phyloP scores from a whole-genome alignment of 768 basidiomycete genomes.

The Mycena sanguinolenta region DNA sequence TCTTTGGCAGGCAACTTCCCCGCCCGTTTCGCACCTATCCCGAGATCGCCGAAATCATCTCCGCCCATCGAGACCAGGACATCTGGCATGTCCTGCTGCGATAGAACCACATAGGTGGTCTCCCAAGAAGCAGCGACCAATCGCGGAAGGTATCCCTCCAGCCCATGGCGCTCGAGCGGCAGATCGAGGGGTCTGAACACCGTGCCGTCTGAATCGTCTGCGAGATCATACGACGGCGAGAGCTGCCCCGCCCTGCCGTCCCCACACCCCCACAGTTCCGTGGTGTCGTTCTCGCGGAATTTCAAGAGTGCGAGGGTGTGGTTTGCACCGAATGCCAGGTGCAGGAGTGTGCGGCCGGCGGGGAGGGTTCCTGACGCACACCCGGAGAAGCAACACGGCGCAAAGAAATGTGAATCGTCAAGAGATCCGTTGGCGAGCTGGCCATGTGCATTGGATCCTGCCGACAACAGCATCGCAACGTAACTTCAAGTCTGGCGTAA shows the following conservation, averaged over 20 bases:
- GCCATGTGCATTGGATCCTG: slow-evolving; percentile 67
- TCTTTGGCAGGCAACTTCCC: slow-evolving; percentile 34
- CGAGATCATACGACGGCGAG: slow-evolving; percentile 55
- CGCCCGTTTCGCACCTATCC: slow-evolving; percentile 55
- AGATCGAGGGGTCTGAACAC: slow-evolving; percentile 66
- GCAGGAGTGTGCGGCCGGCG: slow-evolving; percentile 48
- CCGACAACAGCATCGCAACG: slow-evolving; percentile 45
- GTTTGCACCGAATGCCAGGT: slow-evolving; percentile 80
- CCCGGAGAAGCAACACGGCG: slow-evolving; percentile 51
- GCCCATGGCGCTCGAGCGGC: slow-evolving; percentile 48
- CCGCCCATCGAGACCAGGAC: slow-evolving; percentile 84
- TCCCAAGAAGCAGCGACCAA: slow-evolving; percentile 84
- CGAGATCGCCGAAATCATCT: slow-evolving; percentile 88
- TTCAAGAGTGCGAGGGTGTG: slow-evolving; percentile 85
- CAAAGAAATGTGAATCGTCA: slow-evolving; percentile 62
- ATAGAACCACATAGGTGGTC: slow-evolving; percentile 81
- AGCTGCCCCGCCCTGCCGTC: slow-evolving; percentile 81
- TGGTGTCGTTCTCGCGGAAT: slow-evolving; percentile 33
- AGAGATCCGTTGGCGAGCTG: slow-evolving; percentile 61
- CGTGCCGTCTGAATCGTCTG: slow-evolving; percentile 27
- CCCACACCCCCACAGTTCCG: slow-evolving; percentile 80
- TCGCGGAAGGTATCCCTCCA: slow-evolving; percentile 59
- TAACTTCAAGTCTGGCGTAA: too few relatives aligned
- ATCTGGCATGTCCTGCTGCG: slow-evolving; percentile 56
- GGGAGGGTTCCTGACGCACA: slow-evolving; percentile 48